Evolutionary conservation across 1,284 basidiomycete species (phyloP).

Genomic region (Mycena sp.): DNA sequence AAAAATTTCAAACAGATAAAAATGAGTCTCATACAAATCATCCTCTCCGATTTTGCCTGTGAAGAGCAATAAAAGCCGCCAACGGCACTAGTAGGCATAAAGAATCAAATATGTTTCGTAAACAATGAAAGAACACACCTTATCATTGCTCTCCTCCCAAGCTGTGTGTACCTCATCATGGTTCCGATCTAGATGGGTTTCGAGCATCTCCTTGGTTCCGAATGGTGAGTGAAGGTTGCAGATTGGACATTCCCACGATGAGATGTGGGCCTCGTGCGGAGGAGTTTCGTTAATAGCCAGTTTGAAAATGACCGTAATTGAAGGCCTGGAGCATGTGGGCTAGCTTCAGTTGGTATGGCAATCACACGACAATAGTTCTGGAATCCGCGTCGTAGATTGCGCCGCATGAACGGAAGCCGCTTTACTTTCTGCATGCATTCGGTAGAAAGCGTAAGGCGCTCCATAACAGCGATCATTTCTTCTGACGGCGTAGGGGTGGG

Average conservation of each 20-base stretch:
- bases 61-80: conserved; percentile 7
- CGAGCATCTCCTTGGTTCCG: conserved; percentile 56
- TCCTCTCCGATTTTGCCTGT: background rate
- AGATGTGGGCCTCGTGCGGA: background rate
- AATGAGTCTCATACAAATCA: background rate
- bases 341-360: conserved; percentile 1
- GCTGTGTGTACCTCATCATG: conserved; percentile 55
- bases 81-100: background rate
- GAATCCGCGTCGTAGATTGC: conserved; percentile 24
- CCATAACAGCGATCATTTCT: conserved; percentile 14
- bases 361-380: conserved; percentile 12
- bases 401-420: conserved; percentile 24
- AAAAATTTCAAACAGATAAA: no score
- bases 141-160: conserved; percentile 50
- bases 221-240: conserved; percentile 65
- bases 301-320: conserved; percentile 13
- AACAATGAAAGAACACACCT: conserved; percentile 8
- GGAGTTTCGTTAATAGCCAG: background rate
- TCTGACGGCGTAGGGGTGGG: background rate
- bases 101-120: background rate
- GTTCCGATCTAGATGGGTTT: conserved; percentile 63
- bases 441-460: background rate
- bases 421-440: background rate
- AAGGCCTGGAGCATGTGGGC: background rate
- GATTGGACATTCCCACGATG: conserved; percentile 58